phyloP scores from a whole-genome alignment of 2,329 filamentous ascomycete genomes.

The Didymella pomorum region DNA sequence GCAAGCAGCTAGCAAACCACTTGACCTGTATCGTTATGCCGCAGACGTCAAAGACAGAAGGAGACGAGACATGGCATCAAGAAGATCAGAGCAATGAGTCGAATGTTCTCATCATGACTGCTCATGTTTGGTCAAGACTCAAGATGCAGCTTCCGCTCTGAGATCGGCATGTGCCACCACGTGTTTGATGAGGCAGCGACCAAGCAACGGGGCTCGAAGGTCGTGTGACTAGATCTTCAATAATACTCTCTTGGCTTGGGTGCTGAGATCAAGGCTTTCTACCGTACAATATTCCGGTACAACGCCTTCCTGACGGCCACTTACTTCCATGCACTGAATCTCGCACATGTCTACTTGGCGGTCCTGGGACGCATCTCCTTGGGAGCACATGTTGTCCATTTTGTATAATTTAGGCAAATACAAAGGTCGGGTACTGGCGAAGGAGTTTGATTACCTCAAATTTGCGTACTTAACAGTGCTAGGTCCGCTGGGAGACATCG shows the following conservation, averaged over 20 bases:
- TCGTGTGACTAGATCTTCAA: slow-evolving; percentile 11
- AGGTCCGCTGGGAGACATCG: no score
- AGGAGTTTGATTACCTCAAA: no score
- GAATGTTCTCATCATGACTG: neutral
- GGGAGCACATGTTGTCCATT: no score
- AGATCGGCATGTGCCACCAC: slow-evolving; percentile 4
- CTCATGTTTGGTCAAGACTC: neutral
- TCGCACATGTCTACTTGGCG: no score
- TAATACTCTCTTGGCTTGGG: no score
- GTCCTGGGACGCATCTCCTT: no score
- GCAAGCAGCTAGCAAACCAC: slow-evolving; percentile 6
- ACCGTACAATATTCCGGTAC: no score
- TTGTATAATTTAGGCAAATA: no score
- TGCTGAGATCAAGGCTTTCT: neutral
- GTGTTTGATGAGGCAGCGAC: neutral
- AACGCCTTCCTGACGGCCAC: no score
- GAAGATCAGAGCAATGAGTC: neutral
- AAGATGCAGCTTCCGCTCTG: neutral
- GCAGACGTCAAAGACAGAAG: neutral
- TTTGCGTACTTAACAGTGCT: no score
- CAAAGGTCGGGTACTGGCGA: no score
- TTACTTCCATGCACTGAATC: no score
- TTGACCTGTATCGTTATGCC: slow-evolving; percentile 1
- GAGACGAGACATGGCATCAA: neutral
- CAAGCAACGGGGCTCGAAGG: neutral